Evolutionary conservation across 2,329 filamentous ascomycete genomes (phyloP).

Genomic region (Pseudogymnoascus sp.): DNA sequence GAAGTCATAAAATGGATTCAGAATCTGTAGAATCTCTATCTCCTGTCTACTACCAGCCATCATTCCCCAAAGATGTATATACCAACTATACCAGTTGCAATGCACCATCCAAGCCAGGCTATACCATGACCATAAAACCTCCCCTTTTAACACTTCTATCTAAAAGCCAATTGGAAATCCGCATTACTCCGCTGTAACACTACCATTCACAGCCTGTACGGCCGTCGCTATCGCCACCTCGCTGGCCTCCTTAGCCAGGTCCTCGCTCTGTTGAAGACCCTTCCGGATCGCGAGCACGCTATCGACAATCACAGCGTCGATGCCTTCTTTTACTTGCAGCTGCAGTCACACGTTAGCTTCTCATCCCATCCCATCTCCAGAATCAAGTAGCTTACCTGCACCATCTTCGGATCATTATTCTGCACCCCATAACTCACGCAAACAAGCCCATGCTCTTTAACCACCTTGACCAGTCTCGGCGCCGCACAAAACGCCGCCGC

Average conservation of each 20-base stretch:
- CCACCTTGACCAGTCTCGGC: constrained; percentile 80
- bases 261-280: constrained; percentile 45
- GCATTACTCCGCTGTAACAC: background rate
- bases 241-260: background rate
- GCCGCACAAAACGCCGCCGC: constrained; percentile 84
- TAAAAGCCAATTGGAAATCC: background rate
- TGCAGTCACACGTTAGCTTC: constrained; percentile 13
- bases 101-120: background rate
- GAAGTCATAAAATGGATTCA: background rate
- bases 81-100: background rate
- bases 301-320: constrained; percentile 97
- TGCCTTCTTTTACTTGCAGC: constrained; percentile 82
- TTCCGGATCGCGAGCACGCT: constrained; percentile 88
- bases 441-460: constrained; percentile 88
- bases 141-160: background rate
- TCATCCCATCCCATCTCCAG: background rate
- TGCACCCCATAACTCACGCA: constrained; percentile 89
- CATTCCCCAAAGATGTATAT: background rate
- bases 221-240: background rate
- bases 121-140: background rate
- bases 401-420: constrained; percentile 82
- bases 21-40: background rate
- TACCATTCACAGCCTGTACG: background rate
- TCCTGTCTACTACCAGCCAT: background rate
- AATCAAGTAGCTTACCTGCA: constrained; percentile 46